phyloP scores from a whole-genome alignment of 768 basidiomycete genomes.

The Rhodotorula sphaerocarpa region DNA sequence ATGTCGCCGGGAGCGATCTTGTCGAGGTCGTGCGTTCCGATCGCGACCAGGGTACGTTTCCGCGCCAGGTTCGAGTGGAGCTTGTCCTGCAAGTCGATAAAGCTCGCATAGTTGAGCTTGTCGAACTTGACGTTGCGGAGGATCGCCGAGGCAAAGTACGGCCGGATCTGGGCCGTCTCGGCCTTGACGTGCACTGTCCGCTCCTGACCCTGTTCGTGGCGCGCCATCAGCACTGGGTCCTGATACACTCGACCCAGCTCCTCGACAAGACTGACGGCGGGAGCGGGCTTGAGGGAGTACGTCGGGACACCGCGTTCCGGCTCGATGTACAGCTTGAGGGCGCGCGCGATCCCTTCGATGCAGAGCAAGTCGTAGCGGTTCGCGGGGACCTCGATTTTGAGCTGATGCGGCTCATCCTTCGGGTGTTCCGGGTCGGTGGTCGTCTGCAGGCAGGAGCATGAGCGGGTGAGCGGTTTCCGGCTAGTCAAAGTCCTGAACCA shows the following conservation, averaged over 20 bases:
- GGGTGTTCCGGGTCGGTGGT: slow-evolving; percentile 31
- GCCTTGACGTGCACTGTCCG: slow-evolving; percentile 61
- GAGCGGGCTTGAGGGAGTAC: slow-evolving; percentile 27
- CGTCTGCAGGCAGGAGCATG: slow-evolving; percentile 21
- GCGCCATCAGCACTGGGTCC: too few species aligned
- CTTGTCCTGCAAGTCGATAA: slow-evolving; percentile 99
- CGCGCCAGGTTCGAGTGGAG: slow-evolving; percentile 93
- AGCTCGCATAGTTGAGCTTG: slow-evolving; percentile 78
- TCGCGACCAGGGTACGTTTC: slow-evolving; percentile 79
- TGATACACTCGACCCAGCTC: too few species aligned
- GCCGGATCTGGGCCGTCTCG: slow-evolving; percentile 77
- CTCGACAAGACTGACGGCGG: slow-evolving; percentile 26
- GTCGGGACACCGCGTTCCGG: slow-evolving; percentile 26
- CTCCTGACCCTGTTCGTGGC: slow-evolving; percentile 24
- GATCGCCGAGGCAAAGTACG: slow-evolving; percentile 81
- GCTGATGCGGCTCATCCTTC: slow-evolving; percentile 54
- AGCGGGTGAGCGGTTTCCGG: neutral
- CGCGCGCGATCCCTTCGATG: slow-evolving; percentile 87
- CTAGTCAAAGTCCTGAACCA: neutral
- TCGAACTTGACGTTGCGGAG: slow-evolving; percentile 86
- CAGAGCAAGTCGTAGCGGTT: slow-evolving; percentile 98
- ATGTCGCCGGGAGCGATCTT: slow-evolving; percentile 55
- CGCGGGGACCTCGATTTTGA: slow-evolving; percentile 98
- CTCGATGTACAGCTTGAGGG: slow-evolving; percentile 67
- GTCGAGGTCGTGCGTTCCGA: slow-evolving; percentile 95